Evolutionary conservation across 164 flowering plant species (phyloP).

Genomic region (Chimonanthus salicifolius): DNA sequence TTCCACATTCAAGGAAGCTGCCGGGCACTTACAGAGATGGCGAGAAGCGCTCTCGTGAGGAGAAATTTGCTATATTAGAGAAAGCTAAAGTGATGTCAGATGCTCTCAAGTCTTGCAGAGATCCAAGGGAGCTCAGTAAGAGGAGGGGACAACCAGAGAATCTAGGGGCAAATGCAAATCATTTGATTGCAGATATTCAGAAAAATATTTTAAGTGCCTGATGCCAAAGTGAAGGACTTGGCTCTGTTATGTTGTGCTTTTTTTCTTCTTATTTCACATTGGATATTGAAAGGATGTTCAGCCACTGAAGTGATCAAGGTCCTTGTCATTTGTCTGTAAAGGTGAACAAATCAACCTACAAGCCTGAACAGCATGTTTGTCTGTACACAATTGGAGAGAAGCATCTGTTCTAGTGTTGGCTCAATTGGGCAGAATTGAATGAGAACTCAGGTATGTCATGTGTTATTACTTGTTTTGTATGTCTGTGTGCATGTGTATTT

Average conservation of each 20-base stretch:
- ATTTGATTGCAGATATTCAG: slow-evolving; percentile 24
- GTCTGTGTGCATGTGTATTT: too few species aligned
- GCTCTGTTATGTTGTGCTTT: not conserved
- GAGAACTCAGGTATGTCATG: not conserved
- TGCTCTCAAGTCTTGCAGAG: slow-evolving; percentile 41
- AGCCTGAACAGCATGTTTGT: not conserved
- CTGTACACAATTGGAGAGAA: not conserved
- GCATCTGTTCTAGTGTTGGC: not conserved
- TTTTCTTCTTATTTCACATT: not conserved
- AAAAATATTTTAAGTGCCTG: not conserved
- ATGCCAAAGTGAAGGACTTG: not conserved
- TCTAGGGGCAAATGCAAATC: slow-evolving; percentile 30
- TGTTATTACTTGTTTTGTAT: too few species aligned
- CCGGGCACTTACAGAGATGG: slow-evolving; percentile 41
- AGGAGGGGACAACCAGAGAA: slow-evolving; percentile 23
- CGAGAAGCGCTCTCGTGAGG: slow-evolving; percentile 23
- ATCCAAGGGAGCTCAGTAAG: slow-evolving; percentile 50
- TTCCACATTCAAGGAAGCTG: slow-evolving; percentile 54
- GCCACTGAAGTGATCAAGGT: not conserved
- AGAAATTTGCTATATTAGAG: slow-evolving; percentile 40
- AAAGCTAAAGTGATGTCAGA: slow-evolving; percentile 61
- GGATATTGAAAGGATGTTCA: not conserved
- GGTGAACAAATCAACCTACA: not conserved
- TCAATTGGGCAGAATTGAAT: not conserved
- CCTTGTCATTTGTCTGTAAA: not conserved